Base-by-base conservation (phyloP, 345 rosid genomes). In the Stellera chamaejasme region DNA sequence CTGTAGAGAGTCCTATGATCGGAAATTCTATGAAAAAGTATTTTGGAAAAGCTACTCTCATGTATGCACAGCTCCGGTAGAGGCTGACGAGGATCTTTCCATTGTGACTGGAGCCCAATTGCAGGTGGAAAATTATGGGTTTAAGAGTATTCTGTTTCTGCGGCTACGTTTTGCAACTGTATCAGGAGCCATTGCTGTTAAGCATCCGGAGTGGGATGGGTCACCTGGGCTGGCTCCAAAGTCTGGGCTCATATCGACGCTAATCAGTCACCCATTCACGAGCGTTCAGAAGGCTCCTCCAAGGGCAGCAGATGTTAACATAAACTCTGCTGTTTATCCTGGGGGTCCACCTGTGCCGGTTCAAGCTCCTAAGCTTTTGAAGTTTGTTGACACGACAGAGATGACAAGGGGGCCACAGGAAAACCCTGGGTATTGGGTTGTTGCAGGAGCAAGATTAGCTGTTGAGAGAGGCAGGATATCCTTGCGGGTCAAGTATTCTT, bases 361-460 rank as follows among this genome's bases (percentile, higher is more conserved):
- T 11, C 99, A 82, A 75, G 91, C 96, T 10, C 90, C 96, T 0
- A 89, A 80, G 74, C 96, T 84, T 62, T 66, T 89, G 52, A 93
- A 87, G 78, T 79, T 82, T 52, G 92, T 89, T 11, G 99, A 93
- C 72, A 81, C 90, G n/a, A 77, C 90, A 4, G 99, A 89, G 78
- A 83, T 93, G 89, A 61, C 82, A 0, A 77, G 99, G 63, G 99
- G 99, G 47, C 97, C 99, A 1, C 90, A 87, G 58, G 90, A 89
- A 64, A 71, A 77, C 66, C 99, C 99, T 0, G 97, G 99, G 14
- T 93, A 93, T 69, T 93, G 99, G 99, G 88, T 83, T 54, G 92
- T 89, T 12, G 87, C 99, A 0, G 99, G 99, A 53, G 99, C 97
- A 49, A 84, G 81, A 54, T 71, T 93, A 27, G 54, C 72, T 10